Evolutionary conservation across 805 yeast genomes (phyloP).

Genomic region (Teunomyces stri): DNA sequence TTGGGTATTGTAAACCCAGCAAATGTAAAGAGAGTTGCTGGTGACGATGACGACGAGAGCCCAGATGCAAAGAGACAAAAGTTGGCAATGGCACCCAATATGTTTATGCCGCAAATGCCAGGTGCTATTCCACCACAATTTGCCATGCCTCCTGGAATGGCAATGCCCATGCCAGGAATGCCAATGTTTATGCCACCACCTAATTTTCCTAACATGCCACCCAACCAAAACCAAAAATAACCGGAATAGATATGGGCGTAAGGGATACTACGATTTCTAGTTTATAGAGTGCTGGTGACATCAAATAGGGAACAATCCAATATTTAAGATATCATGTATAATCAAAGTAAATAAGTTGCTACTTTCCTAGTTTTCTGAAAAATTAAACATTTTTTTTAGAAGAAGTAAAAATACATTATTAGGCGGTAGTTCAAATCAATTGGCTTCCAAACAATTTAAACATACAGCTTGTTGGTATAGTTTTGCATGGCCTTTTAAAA

Average conservation of each 20-base stretch:
- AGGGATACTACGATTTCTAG: neutral
- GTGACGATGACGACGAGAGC: constrained; percentile 16
- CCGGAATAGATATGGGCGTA: neutral
- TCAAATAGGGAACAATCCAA: too few relatives aligned
- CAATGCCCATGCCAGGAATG: constrained; percentile 17
- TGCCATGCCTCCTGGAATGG: constrained; percentile 20
- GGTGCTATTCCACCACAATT: constrained; percentile 16
- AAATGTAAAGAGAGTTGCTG: constrained; percentile 19
- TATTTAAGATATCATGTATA: too few relatives aligned
- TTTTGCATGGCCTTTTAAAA: too few relatives aligned
- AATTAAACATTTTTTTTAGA: too few relatives aligned
- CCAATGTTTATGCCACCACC: constrained; percentile 23
- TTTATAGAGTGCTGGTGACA: too few relatives aligned
- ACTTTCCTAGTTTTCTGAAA: too few relatives aligned
- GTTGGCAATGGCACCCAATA: constrained; percentile 14
- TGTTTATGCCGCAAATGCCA: constrained; percentile 12
- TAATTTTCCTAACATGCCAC: constrained; percentile 2
- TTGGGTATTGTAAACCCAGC: constrained; percentile 37
- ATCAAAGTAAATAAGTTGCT: too few relatives aligned
- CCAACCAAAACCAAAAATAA: neutral
- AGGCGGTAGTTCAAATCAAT: too few relatives aligned
- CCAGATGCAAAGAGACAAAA: constrained; percentile 28
- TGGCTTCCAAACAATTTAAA: too few relatives aligned
- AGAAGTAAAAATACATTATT: too few relatives aligned
- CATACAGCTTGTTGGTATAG: too few relatives aligned